Base-by-base conservation (phyloP, 331 rosid species). In the Quercus lobata region DNA sequence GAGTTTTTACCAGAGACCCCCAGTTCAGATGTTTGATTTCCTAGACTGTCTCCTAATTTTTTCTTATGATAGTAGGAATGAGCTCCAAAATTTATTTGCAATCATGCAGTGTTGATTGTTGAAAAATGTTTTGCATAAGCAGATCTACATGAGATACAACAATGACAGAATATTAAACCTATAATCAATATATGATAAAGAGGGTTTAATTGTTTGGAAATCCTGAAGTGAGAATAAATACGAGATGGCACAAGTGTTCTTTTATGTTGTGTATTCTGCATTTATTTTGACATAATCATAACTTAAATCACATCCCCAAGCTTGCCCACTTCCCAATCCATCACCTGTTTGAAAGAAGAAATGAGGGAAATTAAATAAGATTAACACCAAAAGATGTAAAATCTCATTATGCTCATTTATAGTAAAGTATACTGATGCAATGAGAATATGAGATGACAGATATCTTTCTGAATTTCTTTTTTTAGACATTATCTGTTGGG, bases 271-370 rank as follows among this genome's bases (percentile, higher is more conserved):
- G 80, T 94, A 94, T 82, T 93, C 97, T 0, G 99, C 99, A 73
- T 96, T 93, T 77, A 96, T 90, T 80, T 93, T 96, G 61, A 93
- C 90, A 52, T 96, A 96, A 75, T 93, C 99, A 2, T 93, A 91
- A 74, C 96, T 92, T 75, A 92, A 84, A 78, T 93, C 97, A 25
- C 98, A 96, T 69, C 98, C 97, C 98, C 97, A 96, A 69, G 99
- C 99, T 78, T 87, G 93, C 24, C 99, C 98, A 11, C 60, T 71
- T 73, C 93, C 98, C 1, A 85, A 82, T 7, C 96, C 97, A 73
- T 93, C 88, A 77, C 98, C 99, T 96, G 89, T 11, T 73, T 4
- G 41, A 72, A 17, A 46, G 71, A 68, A 35, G 55, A 81, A 60
- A 71, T 17, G 16, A 74, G 25, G 54, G 32, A 57, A 65, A 56